Percentiles rank a stretch among this genome's conserved stretches.
Evolutionary conservation across 805 yeast genomes (phyloP).

Genomic region (Ogataea thermomethanolica): DNA sequence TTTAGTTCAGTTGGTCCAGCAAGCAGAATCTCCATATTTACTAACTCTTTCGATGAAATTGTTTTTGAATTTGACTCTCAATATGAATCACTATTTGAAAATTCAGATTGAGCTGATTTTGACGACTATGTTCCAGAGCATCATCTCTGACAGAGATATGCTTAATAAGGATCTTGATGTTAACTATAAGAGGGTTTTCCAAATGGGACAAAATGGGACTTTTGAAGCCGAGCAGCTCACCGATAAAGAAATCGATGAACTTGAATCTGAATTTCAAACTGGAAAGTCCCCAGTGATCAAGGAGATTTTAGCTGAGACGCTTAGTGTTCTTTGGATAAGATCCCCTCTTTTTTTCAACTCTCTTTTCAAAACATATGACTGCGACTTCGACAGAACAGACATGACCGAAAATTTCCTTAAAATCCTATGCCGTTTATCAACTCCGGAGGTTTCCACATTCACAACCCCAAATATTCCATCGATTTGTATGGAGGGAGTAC

Average conservation of each 20-base stretch:
- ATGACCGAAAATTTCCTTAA: conserved; percentile 64
- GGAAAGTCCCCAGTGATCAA: conserved; percentile 49
- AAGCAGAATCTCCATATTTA: conserved; percentile 66
- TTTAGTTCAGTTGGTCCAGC: conserved; percentile 73
- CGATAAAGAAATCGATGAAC: conserved; percentile 27
- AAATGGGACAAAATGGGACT: conserved; percentile 25
- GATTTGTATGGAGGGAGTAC: conserved; percentile 82
- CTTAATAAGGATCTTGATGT: conserved; percentile 27
- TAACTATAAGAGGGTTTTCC: conserved; percentile 29
- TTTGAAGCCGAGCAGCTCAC: conserved; percentile 26
- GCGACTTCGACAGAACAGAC: conserved; percentile 84
- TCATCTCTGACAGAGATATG: conserved; percentile 26
- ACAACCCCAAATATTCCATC: conserved; percentile 92
- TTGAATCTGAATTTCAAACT: conserved; percentile 41
- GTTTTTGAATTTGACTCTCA: conserved; percentile 66
- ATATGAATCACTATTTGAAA: conserved; percentile 62
- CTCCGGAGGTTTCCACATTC: conserved; percentile 77
- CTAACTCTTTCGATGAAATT: conserved; percentile 73
- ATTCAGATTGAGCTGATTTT: conserved; percentile 78
- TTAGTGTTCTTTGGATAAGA: conserved; percentile 78
- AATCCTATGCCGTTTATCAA: conserved; percentile 69
- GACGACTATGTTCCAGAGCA: conserved; percentile 53
- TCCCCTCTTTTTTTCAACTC: conserved; percentile 74
- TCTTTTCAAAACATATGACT: conserved; percentile 80
- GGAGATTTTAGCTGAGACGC: conserved; percentile 79